Base-by-base conservation (phyloP, 2,329 filamentous ascomycete species). In the Colletotrichum horii region DNA sequence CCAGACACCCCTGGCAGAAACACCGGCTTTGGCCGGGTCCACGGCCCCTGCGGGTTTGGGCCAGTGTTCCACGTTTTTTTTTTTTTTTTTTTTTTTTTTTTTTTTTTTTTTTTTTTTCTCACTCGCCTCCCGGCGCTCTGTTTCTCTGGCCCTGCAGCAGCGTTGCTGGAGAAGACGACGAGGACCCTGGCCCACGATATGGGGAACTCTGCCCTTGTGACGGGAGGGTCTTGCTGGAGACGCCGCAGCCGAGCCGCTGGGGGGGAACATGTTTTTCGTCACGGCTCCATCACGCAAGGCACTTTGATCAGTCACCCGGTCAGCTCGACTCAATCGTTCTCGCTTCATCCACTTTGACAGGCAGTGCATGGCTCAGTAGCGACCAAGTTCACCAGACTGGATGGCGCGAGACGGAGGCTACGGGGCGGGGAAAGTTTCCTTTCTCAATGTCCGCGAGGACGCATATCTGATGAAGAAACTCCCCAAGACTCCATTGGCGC, bases 11-110 rank as follows among this genome's bases (percentile, higher is more conserved):
- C 68, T 61, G 72, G 26, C 38, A 66, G 28, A 71, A 72, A 67
- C 62, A 28, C n/a, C 62, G 69, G 72, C 68, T 62, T 56, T 72
- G 24, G 68, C 72, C 62, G 68, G 69, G 72, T 32, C 58, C 58
- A 56, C 30, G 38, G 72, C 60, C n/a, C 55, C 22, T 65, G 43
- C 26, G 36, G 26, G 28, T 28, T 74, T 26, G 64, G 60, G 52
- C 38, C 62, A 19, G 16, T 48, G 62, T 74, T 66, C 70, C 64
- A 73, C 70, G 70, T 65, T 73, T 68, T 66, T 62, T 12, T 32
- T 3, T 36, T 60, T 12, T 38, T 7, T n/a, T n/a, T 58, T 14
- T 26, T 5, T 66, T 58, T 14, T 26, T 5, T 65, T 73, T 68
- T 66, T 62, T 65, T 73, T 68, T 66, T 62, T 65, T 73, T 68